Conservation (phyloP, 2,329 filamentous ascomycete genomes). For the Clonostachys solani region DNA sequence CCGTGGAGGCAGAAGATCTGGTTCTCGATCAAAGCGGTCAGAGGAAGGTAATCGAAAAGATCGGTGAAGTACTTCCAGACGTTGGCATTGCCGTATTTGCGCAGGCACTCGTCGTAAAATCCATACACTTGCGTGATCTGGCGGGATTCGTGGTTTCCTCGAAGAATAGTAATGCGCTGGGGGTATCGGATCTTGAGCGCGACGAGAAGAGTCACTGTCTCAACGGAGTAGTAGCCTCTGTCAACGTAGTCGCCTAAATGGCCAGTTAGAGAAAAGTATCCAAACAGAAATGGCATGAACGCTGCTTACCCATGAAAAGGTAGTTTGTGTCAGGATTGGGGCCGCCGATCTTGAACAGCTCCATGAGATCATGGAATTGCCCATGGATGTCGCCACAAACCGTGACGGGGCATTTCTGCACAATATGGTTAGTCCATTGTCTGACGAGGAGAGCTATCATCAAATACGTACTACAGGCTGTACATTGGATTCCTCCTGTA, state of each 20-base stretch:
- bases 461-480: slow-evolving; percentile 80
- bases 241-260: slow-evolving; percentile 89
- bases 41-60: slow-evolving; percentile 95
- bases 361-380: slow-evolving; percentile 98
- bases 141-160: slow-evolving; percentile 97
- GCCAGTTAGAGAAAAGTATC: neutral
- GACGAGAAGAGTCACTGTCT: slow-evolving; percentile 94
- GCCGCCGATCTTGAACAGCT: slow-evolving; percentile 98
- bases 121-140: slow-evolving; percentile 99
- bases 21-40: slow-evolving; percentile 97
- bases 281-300: neutral
- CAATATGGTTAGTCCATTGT: slow-evolving; percentile 17
- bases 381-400: slow-evolving; percentile 99
- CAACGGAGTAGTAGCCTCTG: slow-evolving; percentile 97
- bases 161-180: slow-evolving; percentile 94
- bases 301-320: slow-evolving; percentile 85
- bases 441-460: slow-evolving; percentile 5
- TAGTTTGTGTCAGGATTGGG: slow-evolving; percentile 99
- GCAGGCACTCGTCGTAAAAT: slow-evolving; percentile 98
- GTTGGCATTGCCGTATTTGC: slow-evolving; percentile 98
- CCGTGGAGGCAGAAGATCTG: slow-evolving; percentile 99
- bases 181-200: slow-evolving; percentile 98
- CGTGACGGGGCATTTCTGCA: slow-evolving; percentile 93
- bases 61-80: slow-evolving; percentile 99
- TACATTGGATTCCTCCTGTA: slow-evolving; percentile 97